Evolutionary conservation across 345 rosid genomes (phyloP), one percentile per base, ranked within the genome.

Genomic region (Adansonia digitata): DNA sequence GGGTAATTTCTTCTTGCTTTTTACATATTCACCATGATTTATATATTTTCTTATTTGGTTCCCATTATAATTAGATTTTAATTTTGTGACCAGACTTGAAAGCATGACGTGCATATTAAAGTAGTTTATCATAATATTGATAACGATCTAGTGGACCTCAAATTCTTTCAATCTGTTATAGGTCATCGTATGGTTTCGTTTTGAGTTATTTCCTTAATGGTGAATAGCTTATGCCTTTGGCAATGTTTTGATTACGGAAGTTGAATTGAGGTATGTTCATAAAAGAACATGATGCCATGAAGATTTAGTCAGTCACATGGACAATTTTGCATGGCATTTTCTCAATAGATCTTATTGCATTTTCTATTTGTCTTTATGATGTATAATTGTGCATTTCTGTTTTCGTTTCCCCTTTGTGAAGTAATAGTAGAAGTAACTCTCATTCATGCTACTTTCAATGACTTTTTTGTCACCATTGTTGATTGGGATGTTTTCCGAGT

Each of bases 1-100:
- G 77, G 96, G 99, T 95, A 75, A 82, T 53, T 60, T 64, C 65
- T 78, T 75, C 68, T 46, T 45, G 42, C 66, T 8, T 40, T 51
- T 55, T 14, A 40, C 13, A 52, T 12, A 20, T 77, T 18, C n/a
- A 35, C 27, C 64, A 34, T 52, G 63, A 59, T 42, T 6, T 43
- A 51, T 9, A 17, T 45, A 2, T 43, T 34, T 20, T n/a, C 29
- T 42, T 42, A 7, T 6, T 42, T 42, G 45, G 45, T 42, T 42
- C 45, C 11, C 45, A 42, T 6, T 42, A 9, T 40, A 57, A 57
- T 27, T 57, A 57, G n/a, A 37, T 13, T 66, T 17, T 66, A 22
- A 11, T 43, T 10, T 39, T 66, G 46, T 39, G 29, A 42, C 7
- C 11, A 11, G 11, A 56, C 12, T 56, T 1, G 2, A 56, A 56